Conservation (phyloP, 176 grass and related monocot genomes). For the Avena sativa region DNA sequence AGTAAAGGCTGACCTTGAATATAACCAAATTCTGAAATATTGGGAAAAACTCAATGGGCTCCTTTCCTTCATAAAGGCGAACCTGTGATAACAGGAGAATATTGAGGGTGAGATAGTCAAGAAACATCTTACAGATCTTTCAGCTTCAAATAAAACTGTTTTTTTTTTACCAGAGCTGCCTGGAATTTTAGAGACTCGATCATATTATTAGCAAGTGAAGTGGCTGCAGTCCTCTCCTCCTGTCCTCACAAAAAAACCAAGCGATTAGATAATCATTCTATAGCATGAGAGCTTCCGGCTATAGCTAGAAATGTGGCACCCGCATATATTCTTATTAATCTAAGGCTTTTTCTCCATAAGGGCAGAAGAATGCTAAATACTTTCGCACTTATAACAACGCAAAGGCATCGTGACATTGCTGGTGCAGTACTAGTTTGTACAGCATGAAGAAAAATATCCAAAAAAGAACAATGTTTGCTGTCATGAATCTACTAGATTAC, state of each 20-base stretch:
- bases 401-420: background rate
- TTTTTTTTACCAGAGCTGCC: constrained; percentile 76
- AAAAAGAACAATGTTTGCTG: constrained; percentile 5
- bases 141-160: constrained; percentile 25
- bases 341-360: background rate
- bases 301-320: constrained; percentile 16
- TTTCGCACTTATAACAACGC: background rate
- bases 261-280: constrained; percentile 29
- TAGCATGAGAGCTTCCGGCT: constrained; percentile 30
- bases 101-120: constrained; percentile 30
- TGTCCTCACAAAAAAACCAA: constrained; percentile 38
- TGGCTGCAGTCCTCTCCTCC: constrained; percentile 84
- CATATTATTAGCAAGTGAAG: constrained; percentile 80
- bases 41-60: constrained; percentile 89
- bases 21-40: constrained; percentile 96
- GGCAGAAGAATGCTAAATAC: constrained; percentile 3
- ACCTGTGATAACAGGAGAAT: constrained; percentile 56
- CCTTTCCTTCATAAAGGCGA: constrained; percentile 96
- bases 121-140: constrained; percentile 19
- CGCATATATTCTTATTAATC: constrained; percentile 30
- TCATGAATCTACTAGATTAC: background rate
- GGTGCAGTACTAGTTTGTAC: constrained; percentile 24
- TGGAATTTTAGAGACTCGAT: constrained; percentile 91
- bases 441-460: constrained; percentile 27
- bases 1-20: constrained; percentile 71